Evolutionary conservation across 2,329 filamentous ascomycete genomes (phyloP), one percentile per base, ranked within the genome.

Genomic region (Ophiostoma tasmaniense): DNA sequence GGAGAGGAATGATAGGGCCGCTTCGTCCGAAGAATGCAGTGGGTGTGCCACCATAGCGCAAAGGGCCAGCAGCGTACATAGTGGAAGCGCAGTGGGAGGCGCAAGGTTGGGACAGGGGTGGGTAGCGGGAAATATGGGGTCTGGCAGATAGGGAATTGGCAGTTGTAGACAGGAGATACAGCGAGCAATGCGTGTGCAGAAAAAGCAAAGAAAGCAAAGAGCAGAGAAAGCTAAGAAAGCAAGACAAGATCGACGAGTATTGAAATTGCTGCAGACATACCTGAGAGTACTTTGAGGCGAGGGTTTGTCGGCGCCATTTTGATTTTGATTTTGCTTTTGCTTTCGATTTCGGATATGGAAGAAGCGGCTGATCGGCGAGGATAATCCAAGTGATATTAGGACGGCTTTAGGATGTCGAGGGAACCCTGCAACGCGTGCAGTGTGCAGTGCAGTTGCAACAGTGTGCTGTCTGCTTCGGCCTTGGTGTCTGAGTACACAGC

Each of bases 231-330:
- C 14, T 20, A 45, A 73, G 71, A 73, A 74, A 73, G 70, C 72
- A 72, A 69, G 55, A 68, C 55, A 66, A 37, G 25, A 66, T 59
- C 37, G n/a, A 11, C 37, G 11, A 39, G 10, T 39, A 64, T 37
- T 30, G 45, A 33, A 67, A 66, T 28, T 50, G 64, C 35, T 59
- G 17, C 22, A 72, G 75, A 83, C 85, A 79, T 79, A 87, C 85
- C 85, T 83, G 84, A 85, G 77, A 86, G 81, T 79, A 85, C 81
- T 80, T 83, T 86, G 78, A 84, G 81, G 79, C 84, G 84, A 79
- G 85, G 84, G 78, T 84, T 80, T 77, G 82, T 80, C 78, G 85
- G 84, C 79, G 84, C 84, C 85, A 87, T 87, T 77, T 30, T 61
- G 55, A 61, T n/a, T n/a, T 39, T 14, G 45, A 22, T 17, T 20